phyloP scores from a whole-genome alignment of 129 eudicot genomes.

The Artemisia annua region DNA sequence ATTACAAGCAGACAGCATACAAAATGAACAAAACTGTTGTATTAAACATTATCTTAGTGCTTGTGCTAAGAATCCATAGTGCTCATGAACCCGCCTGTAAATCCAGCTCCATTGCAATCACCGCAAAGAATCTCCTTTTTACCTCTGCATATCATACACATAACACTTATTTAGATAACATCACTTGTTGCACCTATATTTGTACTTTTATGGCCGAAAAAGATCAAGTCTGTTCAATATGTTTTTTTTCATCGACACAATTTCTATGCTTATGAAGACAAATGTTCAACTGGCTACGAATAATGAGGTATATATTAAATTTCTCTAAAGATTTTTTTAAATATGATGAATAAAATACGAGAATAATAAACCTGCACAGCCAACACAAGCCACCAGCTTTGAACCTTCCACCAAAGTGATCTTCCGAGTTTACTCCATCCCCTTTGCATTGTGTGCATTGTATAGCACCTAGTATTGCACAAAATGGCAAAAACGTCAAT shows the following conservation, averaged over 20 bases:
- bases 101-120: constrained; percentile 84
- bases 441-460: constrained; percentile 69
- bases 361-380: constrained; percentile 80
- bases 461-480: constrained; percentile 45
- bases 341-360: constrained; percentile 10
- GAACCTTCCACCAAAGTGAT: constrained; percentile 75
- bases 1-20: not conserved
- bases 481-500: constrained; percentile 7
- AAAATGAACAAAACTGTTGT: constrained; percentile 19
- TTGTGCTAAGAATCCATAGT: constrained; percentile 24
- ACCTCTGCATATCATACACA: constrained; percentile 46
- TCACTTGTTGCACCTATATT: not conserved
- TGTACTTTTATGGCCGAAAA: not conserved
- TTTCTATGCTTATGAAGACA: not conserved
- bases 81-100: constrained; percentile 83
- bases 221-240: not conserved
- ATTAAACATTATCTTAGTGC: not conserved
- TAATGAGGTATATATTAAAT: no score
- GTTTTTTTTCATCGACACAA: not conserved
- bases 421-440: constrained; percentile 69
- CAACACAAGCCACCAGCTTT: constrained; percentile 93
- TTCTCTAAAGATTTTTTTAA: no score
- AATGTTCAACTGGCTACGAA: not conserved
- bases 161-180: constrained; percentile 16
- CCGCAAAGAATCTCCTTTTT: constrained; percentile 78